phyloP scores from a whole-genome alignment of 2,329 filamentous ascomycete species.

The Colletotrichum lindemuthianum region DNA sequence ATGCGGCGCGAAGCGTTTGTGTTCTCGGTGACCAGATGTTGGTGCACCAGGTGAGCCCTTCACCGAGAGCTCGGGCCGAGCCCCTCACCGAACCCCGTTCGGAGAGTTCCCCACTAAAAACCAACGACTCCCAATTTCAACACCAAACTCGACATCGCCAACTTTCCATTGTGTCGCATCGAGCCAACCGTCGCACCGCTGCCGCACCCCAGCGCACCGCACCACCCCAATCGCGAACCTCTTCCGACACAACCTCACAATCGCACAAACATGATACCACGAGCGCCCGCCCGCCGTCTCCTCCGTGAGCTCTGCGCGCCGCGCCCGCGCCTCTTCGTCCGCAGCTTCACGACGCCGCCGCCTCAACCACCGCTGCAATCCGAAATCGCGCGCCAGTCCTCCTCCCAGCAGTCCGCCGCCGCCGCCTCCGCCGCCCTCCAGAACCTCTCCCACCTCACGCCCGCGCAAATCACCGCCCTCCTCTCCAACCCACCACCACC shows the following conservation, averaged over 20 bases:
- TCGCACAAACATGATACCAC: conserved; percentile 22
- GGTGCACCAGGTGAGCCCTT: not conserved
- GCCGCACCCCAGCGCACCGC: not conserved
- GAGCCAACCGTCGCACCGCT: not conserved
- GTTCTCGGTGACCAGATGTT: too few species aligned
- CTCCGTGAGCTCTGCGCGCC: conserved; percentile 27
- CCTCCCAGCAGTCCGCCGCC: conserved; percentile 4
- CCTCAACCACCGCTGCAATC: conserved; percentile 3
- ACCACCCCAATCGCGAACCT: not conserved
- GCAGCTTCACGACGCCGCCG: conserved; percentile 23
- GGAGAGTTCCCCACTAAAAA: conserved; percentile 17
- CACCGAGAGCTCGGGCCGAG: conserved; percentile 6
- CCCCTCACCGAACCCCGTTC: not conserved
- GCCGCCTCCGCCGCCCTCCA: conserved; percentile 28
- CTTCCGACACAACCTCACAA: not conserved
- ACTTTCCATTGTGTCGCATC: not conserved
- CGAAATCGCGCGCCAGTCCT: not conserved
- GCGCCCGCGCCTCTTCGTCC: conserved; percentile 13
- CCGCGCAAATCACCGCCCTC: conserved; percentile 35
- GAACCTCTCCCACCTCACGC: conserved; percentile 36
- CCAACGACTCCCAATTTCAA: conserved; percentile 11
- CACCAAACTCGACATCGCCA: conserved; percentile 1
- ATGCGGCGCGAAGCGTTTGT: too few species aligned
- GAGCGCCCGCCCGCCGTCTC: conserved; percentile 21
- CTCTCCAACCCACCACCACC: conserved; percentile 21